phyloP scores from a whole-genome alignment of 768 basidiomycete genomes.

The Boletus bicolor region DNA sequence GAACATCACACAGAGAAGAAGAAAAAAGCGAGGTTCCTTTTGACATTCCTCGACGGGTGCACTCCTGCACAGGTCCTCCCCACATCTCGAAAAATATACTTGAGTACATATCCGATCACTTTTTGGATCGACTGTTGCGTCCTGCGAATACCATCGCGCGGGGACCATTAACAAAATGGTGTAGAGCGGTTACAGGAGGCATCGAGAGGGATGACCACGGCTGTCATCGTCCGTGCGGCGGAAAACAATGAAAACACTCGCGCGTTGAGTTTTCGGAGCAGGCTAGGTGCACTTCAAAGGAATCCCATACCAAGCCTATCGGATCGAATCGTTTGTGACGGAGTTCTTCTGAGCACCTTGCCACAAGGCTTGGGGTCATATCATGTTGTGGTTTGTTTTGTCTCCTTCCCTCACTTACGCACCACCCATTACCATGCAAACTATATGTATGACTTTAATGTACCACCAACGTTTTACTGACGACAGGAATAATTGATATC shows the following conservation, averaged over 20 bases:
- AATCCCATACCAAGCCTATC: conserved; percentile 27
- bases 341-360: too few relatives aligned
- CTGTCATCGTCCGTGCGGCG: not conserved
- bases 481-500: not conserved
- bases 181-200: not conserved
- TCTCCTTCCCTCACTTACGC: too few relatives aligned
- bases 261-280: conserved; percentile 65
- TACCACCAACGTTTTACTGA: too few relatives aligned
- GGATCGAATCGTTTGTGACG: too few relatives aligned
- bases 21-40: conserved; percentile 48
- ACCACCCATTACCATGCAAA: too few relatives aligned
- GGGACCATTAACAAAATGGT: not conserved
- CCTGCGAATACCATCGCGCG: conserved; percentile 33
- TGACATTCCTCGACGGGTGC: conserved; percentile 84
- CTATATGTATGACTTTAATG: too few relatives aligned
- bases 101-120: conserved; percentile 80
- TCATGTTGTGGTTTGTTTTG: too few relatives aligned
- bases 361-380: too few relatives aligned
- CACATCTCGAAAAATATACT: conserved; percentile 79
- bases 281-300: conserved; percentile 65
- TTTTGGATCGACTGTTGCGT: conserved; percentile 88
- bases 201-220: not conserved
- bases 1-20: not conserved
- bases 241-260: conserved; percentile 26
- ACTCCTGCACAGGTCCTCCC: conserved; percentile 90